Evolutionary conservation across 202 grass and related monocot species (phyloP), one percentile per base, ranked within the genome.

Genomic region (Setaria viridis): DNA sequence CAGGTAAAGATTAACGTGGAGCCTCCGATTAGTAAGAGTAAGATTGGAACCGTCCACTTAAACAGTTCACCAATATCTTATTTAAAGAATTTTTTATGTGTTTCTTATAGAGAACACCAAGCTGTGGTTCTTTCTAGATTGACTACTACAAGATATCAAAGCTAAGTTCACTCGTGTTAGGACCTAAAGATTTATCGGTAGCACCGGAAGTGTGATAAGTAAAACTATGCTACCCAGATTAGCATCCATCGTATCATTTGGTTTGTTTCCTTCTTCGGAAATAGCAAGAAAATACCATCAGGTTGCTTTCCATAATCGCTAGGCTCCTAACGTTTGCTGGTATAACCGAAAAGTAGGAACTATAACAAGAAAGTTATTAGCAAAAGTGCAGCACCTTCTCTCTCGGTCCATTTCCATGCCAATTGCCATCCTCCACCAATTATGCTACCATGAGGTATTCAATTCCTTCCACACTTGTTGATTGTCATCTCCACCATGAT

Each of bases 211-310:
- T 41, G 39, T 74, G 9, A 73, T 35, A 51, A n/a, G 42, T 5
- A 86, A 72, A 86, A 67, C 7, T 79, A 43, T 42, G 42, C 51
- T 84, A 80, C 60, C 54, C 53, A 84, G 55, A 64, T 80, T 80
- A 84, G 53, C 9, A 77, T 47, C 16, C 30, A 35, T 71, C 1
- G 2, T n/a, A 47, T 17, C 20, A 76, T 71, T 37, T 69, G 65
- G 17, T 64, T 81, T 55, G 25, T 76, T 82, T 62, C 7, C 33
- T 70, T 71, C 1, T 74, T 46, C 2, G 5, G 62, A 79, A 83
- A 87, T 16, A 80, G 10, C n/a, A 57, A 46, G 0, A 48, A 76
- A 63, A 69, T 29, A 45, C 8, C 0, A 43, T 4, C 49, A 32
- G 51, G 30, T 17, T 70, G 62, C 4, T 41, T 41, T 77, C 35